Conservation (phyloP, 2,329 filamentous ascomycete genomes). For the Nigrograna mackinnonii region DNA sequence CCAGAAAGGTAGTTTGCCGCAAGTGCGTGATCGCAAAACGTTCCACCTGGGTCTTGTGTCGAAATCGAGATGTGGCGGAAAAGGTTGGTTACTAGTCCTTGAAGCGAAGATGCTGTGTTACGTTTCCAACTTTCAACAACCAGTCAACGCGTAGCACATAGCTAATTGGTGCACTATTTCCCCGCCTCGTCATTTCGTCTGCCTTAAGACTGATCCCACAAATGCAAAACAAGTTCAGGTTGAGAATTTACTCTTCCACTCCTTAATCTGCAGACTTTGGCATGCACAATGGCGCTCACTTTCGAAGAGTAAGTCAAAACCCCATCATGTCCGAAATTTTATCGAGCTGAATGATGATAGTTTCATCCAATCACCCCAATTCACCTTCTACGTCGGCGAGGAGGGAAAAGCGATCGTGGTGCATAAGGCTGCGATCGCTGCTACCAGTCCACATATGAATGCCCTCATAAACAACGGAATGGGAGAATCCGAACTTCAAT, state of each 20-base stretch:
- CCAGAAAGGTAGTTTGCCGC: no score
- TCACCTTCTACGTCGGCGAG: slow-evolving; percentile 25
- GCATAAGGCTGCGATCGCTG: slow-evolving; percentile 23
- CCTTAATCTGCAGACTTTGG: background rate
- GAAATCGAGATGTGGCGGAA: slow-evolving; percentile 24
- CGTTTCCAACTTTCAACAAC: background rate
- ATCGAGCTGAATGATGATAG: slow-evolving; percentile 17
- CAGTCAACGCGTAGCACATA: background rate
- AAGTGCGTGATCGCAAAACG: no score
- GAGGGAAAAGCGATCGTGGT: slow-evolving; percentile 19
- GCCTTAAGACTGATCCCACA: background rate
- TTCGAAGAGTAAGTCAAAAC: slow-evolving; percentile 20
- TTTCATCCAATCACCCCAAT: slow-evolving; percentile 22
- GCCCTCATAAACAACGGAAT: slow-evolving; percentile 19
- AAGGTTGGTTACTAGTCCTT: slow-evolving; percentile 17
- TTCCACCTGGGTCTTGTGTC: no score
- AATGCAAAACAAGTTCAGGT: background rate
- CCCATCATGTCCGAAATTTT: slow-evolving; percentile 3
- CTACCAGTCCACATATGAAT: slow-evolving; percentile 15
- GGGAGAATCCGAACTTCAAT: slow-evolving; percentile 1
- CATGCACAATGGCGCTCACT: slow-evolving; percentile 12
- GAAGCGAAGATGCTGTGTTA: background rate
- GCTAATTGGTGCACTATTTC: background rate
- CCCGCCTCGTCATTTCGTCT: background rate
- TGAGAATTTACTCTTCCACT: background rate